Percentiles rank a stretch among this genome's conserved stretches.
These are phyloP conservation scores for Cladosporium sp. DNA, from an alignment of 2,329 filamentous ascomycete species.

Conservation along the genomic window DNA sequence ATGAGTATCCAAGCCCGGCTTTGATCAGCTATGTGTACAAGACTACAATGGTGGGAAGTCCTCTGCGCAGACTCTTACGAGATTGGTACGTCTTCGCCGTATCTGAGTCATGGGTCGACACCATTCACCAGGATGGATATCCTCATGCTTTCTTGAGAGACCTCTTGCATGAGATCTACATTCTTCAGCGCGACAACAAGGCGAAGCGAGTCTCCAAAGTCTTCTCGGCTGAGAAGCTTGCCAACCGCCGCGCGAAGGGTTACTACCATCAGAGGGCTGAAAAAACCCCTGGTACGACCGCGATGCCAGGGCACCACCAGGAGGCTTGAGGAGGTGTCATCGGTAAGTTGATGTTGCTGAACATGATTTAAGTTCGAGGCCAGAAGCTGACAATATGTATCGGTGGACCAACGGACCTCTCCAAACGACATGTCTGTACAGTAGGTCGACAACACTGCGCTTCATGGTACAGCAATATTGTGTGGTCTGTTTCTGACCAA, in stretches of 20 bases:
- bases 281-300: neutral
- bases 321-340: neutral
- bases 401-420: no score
- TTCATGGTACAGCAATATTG: neutral
- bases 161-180: neutral
- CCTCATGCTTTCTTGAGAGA: neutral
- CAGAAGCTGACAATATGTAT: neutral
- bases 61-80: neutral
- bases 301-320: neutral
- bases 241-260: neutral
- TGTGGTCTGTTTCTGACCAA: neutral
- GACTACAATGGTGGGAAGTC: neutral
- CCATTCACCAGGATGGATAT: neutral
- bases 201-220: neutral
- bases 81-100: constrained; percentile 59
- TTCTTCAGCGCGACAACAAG: neutral
- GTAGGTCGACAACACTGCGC: neutral
- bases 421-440: neutral
- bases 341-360: neutral
- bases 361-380: neutral
- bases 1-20: neutral
- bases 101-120: constrained; percentile 34
- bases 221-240: neutral
- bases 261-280: neutral
- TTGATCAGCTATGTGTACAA: neutral